Evolutionary conservation across 2,329 filamentous ascomycete species (phyloP).

Genomic region (Cladosporium sp.): DNA sequence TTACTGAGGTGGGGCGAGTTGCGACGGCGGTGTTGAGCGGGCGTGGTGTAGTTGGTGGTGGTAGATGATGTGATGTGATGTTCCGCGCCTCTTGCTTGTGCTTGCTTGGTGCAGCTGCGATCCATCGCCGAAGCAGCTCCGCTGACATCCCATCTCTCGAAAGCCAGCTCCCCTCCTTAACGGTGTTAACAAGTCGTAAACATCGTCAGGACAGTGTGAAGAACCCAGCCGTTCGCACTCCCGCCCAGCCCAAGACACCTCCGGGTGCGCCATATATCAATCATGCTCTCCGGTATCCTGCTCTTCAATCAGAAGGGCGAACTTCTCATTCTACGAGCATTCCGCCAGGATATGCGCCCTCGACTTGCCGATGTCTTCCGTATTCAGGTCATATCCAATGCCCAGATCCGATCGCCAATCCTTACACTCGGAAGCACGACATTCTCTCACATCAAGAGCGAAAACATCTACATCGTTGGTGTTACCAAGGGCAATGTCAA

Average conservation of each 20-base stretch:
- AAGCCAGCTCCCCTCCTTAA: background rate
- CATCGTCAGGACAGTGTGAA: background rate
- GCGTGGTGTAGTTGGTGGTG: background rate
- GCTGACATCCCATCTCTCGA: background rate
- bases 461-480: conserved; percentile 97
- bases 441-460: conserved; percentile 98
- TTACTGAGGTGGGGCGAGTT: background rate
- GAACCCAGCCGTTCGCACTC: background rate
- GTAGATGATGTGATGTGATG: background rate
- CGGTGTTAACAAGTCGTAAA: background rate
- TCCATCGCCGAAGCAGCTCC: background rate
- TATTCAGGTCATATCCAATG: conserved; percentile 96
- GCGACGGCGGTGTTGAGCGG: background rate
- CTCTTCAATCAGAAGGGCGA: conserved; percentile 99
- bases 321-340: conserved; percentile 98
- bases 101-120: too few relatives aligned
- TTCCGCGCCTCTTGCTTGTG: too few relatives aligned
- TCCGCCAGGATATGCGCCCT: conserved; percentile 96
- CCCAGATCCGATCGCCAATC: conserved; percentile 95
- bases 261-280: conserved; percentile 31
- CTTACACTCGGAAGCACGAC: conserved; percentile 95
- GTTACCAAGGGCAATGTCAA: conserved; percentile 99
- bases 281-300: conserved; percentile 93
- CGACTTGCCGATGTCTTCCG: conserved; percentile 98
- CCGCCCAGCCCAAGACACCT: conserved; percentile 4